Conservation (phyloP, 441 rosid genomes). For the Jatropha multifida region DNA sequence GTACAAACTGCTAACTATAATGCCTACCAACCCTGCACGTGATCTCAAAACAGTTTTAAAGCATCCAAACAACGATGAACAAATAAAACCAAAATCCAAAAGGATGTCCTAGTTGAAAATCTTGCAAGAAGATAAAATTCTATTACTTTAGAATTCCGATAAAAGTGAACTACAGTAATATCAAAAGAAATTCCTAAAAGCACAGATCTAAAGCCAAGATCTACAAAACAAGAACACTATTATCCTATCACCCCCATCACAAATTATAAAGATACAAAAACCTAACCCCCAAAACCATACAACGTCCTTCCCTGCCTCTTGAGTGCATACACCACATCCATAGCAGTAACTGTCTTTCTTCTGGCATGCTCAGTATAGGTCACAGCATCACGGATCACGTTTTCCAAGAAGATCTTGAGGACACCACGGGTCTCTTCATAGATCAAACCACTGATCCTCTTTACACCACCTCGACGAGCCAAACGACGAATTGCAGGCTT, state of each 20-base stretch:
- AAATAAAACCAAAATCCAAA: too few species aligned
- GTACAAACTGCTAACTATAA: too few species aligned
- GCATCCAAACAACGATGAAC: too few species aligned
- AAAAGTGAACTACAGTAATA: neutral
- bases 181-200: neutral
- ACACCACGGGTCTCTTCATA: slow-evolving; percentile 3
- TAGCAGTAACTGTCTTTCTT: neutral
- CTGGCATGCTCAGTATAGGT: slow-evolving; percentile 2
- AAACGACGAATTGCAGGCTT: slow-evolving; percentile 6
- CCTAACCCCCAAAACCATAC: slow-evolving; percentile 5
- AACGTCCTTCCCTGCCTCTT: neutral
- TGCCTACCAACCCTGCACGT: too few species aligned
- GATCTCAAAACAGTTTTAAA: too few species aligned
- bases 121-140: neutral
- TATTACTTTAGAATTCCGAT: neutral
- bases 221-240: neutral
- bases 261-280: neutral
- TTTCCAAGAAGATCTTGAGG: neutral
- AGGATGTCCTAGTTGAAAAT: too few species aligned
- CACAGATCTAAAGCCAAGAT: neutral
- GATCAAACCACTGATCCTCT: slow-evolving; percentile 4
- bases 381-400: neutral
- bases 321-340: neutral
- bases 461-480: slow-evolving; percentile 4
- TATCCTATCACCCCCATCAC: neutral